Base-by-base conservation (phyloP, 805 yeast species). In the Ogataea philodendri region DNA sequence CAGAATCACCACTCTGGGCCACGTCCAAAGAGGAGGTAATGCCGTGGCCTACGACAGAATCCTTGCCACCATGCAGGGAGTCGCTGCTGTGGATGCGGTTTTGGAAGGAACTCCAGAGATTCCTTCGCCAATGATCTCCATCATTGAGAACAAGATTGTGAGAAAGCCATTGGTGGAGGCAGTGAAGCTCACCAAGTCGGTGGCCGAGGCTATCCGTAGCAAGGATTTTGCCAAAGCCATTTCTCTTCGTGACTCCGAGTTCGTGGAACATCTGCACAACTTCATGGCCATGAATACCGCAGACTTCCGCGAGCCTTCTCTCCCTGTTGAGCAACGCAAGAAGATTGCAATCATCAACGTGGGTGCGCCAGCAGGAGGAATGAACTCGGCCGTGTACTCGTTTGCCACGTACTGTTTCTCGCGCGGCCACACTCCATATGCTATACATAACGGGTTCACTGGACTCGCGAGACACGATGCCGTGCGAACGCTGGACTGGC, bases 11-110 rank as follows among this genome's bases (percentile, higher is more conserved):
- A 86, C 94, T 9, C 70, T 93, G 51, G 98, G 98, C 37, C 98
- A 93, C 61, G 97, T 93, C 36, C 98, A 93, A 70, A 78, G 98
- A 66, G 98, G 98, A 67, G 98, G 98, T 63, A 77, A 95, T 29
- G 97, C 98, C 15, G 96, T 89, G 37, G 97, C 97, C 2, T 86
- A 74, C 52, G 98, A 93, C 62, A 77, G 98, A 58, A 63, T 83
- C 57, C 65, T 93, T 51, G 96, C 97, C 24, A 90, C 98, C 11
- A 62, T 90, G 49, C 98, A 93, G 69, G 98, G 97, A 63, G 96
- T 90, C 26, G 97, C 88, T 53, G 97, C 98, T 7, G 95, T 93
- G 14, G 81, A 83, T 42, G 97, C 97, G 2, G 90, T 93, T 13
- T 69, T 93, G 51, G 88, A 83, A 35, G 69, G 83, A 37, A 86